Base-by-base conservation (phyloP, 495 filamentous ascomycete genomes). In the Aspergillus bertholletiae region DNA sequence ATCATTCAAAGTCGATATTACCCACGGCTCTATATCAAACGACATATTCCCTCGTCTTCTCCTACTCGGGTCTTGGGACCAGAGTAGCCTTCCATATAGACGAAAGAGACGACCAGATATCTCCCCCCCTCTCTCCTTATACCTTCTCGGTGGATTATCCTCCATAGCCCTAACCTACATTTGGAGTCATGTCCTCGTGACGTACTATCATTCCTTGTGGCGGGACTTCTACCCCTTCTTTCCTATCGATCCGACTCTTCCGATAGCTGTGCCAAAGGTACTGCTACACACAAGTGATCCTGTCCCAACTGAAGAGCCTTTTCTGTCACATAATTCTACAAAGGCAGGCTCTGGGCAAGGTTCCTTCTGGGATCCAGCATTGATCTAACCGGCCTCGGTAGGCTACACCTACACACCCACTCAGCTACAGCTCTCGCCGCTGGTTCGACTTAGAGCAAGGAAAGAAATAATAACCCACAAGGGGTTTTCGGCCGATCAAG, bases 171-270 rank as follows among this genome's bases (percentile, higher is more conserved):
- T 43, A 53, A 34, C 53, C 45, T 24, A 18, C 30, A 39, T 26
- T 43, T 47, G 45, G 56, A 60, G 47, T 63, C 39, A 68, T 68
- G 65, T 50, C 51, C 56, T 49, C 56, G 58, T 68, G 65, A 68
- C 60, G 62, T 63, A 65, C 54, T 26, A 52, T 50, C 65, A 65
- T 68, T 68, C 62, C 39, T 68, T 54, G 58, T 57, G 59, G 57
- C 60, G 62, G 62, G 62, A 58, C 56, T 46, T 35, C 56, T 59
- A 11, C 53, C 54, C 59, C 59, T 62, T 60, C 53, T 55, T 53
- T 57, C 57, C 49, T 35, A 46, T 35, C 51, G 43, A 23, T 55
- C 50, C 49, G 17, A 54, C 55, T 35, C 27, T 57, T 46, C 51
- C 49, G 21, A 47, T 49, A 49, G 27, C 52, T 54, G 40, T 26